Conservation (phyloP, 805 yeast genomes). For the Kodamaea kaohsiungensis region DNA sequence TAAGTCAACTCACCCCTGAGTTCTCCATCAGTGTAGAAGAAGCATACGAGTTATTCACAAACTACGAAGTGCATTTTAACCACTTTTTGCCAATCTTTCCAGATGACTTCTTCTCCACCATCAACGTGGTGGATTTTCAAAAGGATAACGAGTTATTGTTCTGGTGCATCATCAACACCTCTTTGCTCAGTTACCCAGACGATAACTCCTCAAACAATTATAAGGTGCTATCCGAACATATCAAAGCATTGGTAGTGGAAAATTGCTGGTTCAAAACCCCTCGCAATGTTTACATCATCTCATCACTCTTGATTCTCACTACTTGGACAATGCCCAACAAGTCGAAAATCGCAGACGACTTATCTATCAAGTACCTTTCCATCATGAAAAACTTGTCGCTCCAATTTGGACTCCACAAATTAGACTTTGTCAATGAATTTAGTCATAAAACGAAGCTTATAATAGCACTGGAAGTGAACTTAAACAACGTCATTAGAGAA, state of each 20-base stretch:
- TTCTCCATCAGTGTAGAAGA: constrained; percentile 12
- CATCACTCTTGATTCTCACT: constrained; percentile 41
- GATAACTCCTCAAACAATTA: constrained; percentile 19
- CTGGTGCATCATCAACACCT: constrained; percentile 42
- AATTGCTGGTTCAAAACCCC: constrained; percentile 49
- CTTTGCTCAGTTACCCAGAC: constrained; percentile 26
- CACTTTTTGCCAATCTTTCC: constrained; percentile 33
- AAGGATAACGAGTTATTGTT: constrained; percentile 37
- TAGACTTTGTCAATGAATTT: constrained; percentile 43
- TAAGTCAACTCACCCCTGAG: constrained; percentile 4
- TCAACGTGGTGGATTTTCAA: constrained; percentile 15
- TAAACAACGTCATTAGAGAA: constrained; percentile 38
- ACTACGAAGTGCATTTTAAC: constrained; percentile 30
- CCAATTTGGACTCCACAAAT: constrained; percentile 45
- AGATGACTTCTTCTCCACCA: constrained; percentile 17
- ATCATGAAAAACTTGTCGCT: constrained; percentile 40
- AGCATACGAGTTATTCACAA: constrained; percentile 16
- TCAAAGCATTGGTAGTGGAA: constrained; percentile 40
- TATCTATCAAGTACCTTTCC: constrained; percentile 38
- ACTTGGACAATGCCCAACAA: constrained; percentile 45
- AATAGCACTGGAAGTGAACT: constrained; percentile 26
- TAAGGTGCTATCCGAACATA: constrained; percentile 28
- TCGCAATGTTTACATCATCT: constrained; percentile 39
- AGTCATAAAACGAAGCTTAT: constrained; percentile 32
- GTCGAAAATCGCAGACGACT: constrained; percentile 29